Percentiles rank a stretch among this genome's conserved stretches.
Evolutionary conservation across 2,329 filamentous ascomycete genomes (phyloP).

Genomic region (Xylaria sp.): DNA sequence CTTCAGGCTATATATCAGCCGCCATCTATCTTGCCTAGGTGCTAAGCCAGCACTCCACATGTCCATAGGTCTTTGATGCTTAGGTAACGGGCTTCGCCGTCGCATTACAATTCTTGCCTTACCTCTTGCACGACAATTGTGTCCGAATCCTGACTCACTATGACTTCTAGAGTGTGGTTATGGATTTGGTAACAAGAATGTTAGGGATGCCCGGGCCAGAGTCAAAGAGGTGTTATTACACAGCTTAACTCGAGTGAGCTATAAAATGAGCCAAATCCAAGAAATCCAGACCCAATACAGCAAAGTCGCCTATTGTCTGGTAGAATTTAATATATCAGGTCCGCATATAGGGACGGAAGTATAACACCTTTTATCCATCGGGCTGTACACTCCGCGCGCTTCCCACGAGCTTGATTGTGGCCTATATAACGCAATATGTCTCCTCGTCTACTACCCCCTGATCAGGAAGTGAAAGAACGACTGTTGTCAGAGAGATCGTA

Average conservation of each 20-base stretch:
- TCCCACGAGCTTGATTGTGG: neutral
- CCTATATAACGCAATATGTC: slow-evolving; percentile 22
- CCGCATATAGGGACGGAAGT: slow-evolving; percentile 28
- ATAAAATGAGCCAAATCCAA: neutral
- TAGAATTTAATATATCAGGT: slow-evolving; percentile 22
- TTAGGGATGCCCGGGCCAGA: neutral
- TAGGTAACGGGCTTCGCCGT: neutral
- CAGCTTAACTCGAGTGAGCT: neutral
- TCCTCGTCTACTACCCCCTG: neutral
- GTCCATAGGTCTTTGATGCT: neutral
- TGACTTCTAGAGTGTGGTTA: too few species aligned
- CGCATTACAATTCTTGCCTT: neutral
- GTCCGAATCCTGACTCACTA: neutral
- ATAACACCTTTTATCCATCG: slow-evolving; percentile 28
- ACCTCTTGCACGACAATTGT: neutral
- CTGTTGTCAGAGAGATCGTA: neutral
- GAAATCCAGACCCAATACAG: neutral
- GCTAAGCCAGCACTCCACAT: slow-evolving; percentile 12
- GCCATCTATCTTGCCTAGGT: slow-evolving; percentile 12
- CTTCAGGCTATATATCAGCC: slow-evolving; percentile 37
- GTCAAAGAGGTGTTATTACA: neutral
- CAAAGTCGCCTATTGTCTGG: neutral
- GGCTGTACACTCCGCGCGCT: slow-evolving; percentile 26
- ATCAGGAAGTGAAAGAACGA: neutral
- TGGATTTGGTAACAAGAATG: too few species aligned